phyloP scores from a whole-genome alignment of 768 basidiomycete species.

The Asterophora parasitica region DNA sequence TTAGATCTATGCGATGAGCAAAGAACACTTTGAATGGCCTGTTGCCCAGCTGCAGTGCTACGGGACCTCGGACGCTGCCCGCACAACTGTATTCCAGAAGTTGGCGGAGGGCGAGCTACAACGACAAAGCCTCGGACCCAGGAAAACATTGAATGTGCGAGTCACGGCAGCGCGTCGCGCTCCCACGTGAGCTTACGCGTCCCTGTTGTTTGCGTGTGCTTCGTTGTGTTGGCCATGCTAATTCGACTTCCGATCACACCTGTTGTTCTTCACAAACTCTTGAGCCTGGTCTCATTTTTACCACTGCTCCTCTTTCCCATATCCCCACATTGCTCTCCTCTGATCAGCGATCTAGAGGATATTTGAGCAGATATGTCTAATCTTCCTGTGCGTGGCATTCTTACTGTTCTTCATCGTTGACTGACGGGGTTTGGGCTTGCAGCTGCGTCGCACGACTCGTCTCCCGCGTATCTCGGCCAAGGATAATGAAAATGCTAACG shows the following conservation, averaged over 20 bases:
- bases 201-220: conserved; percentile 12
- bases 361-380: conserved; percentile 20
- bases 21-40: no score
- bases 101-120: no score
- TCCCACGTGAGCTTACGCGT: conserved; percentile 15
- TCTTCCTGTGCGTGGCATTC: conserved; percentile 27
- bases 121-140: no score
- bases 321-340: neutral
- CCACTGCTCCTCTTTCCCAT: neutral
- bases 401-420: neutral
- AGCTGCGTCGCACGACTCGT: conserved; percentile 67
- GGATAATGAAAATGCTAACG: conserved; percentile 68
- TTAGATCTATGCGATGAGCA: no score
- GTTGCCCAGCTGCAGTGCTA: no score
- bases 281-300: neutral
- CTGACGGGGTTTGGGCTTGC: neutral
- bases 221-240: conserved; percentile 11
- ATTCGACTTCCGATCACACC: conserved; percentile 8
- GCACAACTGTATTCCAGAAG: no score
- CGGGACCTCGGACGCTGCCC: no score
- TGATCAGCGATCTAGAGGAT: neutral
- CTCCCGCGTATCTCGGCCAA: conserved; percentile 47
- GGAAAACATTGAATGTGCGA: neutral
- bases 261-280: neutral
- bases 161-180: conserved; percentile 15